Base-by-base conservation (phyloP, 257 asterid genomes). In the Henckelia pumila region DNA sequence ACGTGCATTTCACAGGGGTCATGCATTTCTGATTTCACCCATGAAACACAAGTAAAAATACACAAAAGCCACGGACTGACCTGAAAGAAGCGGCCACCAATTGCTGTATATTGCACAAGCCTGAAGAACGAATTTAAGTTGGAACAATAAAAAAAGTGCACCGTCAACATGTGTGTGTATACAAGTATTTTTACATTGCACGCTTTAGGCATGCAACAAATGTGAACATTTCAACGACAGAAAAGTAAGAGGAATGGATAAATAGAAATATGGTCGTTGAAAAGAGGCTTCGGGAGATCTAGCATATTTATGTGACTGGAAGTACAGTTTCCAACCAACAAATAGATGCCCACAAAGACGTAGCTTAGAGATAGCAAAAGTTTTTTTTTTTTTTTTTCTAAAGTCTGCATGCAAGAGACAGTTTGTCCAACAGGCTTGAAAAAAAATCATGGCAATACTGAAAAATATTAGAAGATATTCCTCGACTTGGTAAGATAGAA, bases 41-140 rank as follows among this genome's bases (percentile, higher is more conserved):
- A 44, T 44, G 52, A 44, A 14, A 14, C 19, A 1, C 52, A 3
- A 55, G 24, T n/a, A 44, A 47, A 44, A 68, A 61, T 33, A 64
- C 56, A 62, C 1, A 32, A 35, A 53, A 75, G 30, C 66, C 62
- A 68, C 52, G 30, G n/a, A 70, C 75, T 64, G 64, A 93, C 99
- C 99, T 83, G 99, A 90, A 76, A 94, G 70, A 93, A 94, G 77
- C 7, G 99, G 99, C 99, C 99, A 94, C 99, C 99, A 94, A 73
- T 94, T 94, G 78, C 53, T 83, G 81, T 94, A 94, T 78, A 94
- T 72, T 32, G 85, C 97, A 78, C 99, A 94, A 66, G 99, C 99
- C 97, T 93, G 91, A 76, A 77, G 70, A 58, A 49, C 71, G 66
- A 19, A 70, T 11, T 29, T 50, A 30, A 68, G 67, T 11, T 23